A percentile compares a stretch with the other conserved stretches of the same genome.
Conservation (phyloP, 805 yeast genomes). For the Starmerella bombi region DNA sequence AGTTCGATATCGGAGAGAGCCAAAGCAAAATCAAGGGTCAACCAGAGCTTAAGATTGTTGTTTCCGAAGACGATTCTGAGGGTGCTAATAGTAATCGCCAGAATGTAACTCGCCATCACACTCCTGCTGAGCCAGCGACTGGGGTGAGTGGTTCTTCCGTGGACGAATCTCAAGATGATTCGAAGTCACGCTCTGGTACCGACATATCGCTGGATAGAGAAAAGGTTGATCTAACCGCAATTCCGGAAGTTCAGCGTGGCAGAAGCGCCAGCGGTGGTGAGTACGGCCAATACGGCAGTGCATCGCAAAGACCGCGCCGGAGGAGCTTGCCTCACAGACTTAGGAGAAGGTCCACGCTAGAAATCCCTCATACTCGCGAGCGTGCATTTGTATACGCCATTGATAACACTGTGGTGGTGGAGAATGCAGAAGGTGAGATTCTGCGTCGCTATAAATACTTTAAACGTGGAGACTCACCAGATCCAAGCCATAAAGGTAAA, state of each 20-base stretch:
- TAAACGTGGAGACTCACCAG: slow-evolving; percentile 32
- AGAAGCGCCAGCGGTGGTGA: neutral
- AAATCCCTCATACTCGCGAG: slow-evolving; percentile 12
- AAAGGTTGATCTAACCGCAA: neutral
- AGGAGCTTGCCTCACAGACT: slow-evolving; percentile 8
- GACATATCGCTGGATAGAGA: slow-evolving; percentile 1
- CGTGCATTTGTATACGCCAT: slow-evolving; percentile 52
- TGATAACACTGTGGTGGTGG: slow-evolving; percentile 67
- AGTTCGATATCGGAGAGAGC: slow-evolving; percentile 30
- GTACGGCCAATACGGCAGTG: neutral
- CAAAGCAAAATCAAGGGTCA: slow-evolving; percentile 11
- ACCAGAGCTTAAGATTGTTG: slow-evolving; percentile 15
- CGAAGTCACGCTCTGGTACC: neutral
- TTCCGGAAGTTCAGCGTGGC: neutral
- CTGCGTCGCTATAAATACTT: slow-evolving; percentile 69
- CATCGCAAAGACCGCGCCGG: slow-evolving; percentile 10
- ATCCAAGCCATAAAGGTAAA: slow-evolving; percentile 21
- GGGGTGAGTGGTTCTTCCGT: slow-evolving; percentile 23
- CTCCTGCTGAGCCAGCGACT: slow-evolving; percentile 6
- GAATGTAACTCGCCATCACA: neutral
- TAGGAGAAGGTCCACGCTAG: slow-evolving; percentile 4
- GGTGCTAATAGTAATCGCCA: slow-evolving; percentile 14
- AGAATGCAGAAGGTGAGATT: slow-evolving; percentile 84
- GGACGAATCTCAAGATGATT: neutral
- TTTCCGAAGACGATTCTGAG: slow-evolving; percentile 10